A percentile compares a stretch with the other conserved stretches of the same genome.
phyloP scores from a whole-genome alignment of 164 flowering plant species.

The Annona cherimola region DNA sequence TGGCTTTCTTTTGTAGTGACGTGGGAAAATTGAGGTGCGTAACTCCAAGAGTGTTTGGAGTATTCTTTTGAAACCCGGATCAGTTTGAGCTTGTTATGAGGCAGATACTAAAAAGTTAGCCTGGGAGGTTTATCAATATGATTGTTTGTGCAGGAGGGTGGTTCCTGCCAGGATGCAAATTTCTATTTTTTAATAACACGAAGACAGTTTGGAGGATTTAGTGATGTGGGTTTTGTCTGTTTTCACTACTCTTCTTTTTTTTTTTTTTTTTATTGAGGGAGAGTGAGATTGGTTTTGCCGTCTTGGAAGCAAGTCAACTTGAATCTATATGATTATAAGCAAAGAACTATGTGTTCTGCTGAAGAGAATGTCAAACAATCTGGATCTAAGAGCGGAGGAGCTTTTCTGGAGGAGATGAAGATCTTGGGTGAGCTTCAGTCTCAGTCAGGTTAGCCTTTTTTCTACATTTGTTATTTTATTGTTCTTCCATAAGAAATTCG shows the following conservation, averaged over 20 bases:
- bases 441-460: conserved; percentile 56
- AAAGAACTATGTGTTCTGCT: conserved; percentile 19
- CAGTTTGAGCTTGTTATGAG: too few species aligned
- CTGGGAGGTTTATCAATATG: too few species aligned
- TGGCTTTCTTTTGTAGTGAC: background rate
- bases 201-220: conserved; percentile 18
- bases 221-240: conserved; percentile 10
- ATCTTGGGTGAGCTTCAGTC: conserved; percentile 71
- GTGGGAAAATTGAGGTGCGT: background rate
- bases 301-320: background rate
- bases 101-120: too few species aligned
- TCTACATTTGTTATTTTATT: too few species aligned
- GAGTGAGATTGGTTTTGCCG: conserved; percentile 18
- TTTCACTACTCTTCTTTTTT: background rate
- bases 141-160: too few species aligned
- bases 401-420: conserved; percentile 76
- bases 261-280: background rate
- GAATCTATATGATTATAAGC: background rate
- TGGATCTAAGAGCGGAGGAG: conserved; percentile 29
- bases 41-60: too few species aligned
- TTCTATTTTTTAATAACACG: too few species aligned
- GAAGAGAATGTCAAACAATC: conserved; percentile 48
- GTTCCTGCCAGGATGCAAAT: too few species aligned
- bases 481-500: too few species aligned
- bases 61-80: too few species aligned